These are phyloP conservation scores for Colletotrichum endophyticum DNA, from an alignment of 2,329 filamentous ascomycete species.

Conservation along the genomic window DNA sequence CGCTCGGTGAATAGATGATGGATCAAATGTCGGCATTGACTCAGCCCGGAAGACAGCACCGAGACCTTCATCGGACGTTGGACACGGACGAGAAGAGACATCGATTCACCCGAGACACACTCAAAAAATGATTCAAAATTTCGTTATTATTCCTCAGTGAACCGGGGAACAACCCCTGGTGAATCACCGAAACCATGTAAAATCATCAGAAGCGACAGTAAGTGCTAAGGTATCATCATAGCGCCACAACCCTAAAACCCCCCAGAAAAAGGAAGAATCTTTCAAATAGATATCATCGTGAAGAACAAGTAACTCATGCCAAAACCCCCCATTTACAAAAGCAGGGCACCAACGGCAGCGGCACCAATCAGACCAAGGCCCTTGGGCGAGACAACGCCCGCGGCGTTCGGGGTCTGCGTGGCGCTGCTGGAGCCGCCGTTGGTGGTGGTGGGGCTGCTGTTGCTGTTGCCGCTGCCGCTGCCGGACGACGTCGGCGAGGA, in stretches of 20 bases:
- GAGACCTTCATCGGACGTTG: no score
- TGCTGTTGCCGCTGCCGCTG: neutral
- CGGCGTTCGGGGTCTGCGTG: constrained; percentile 12
- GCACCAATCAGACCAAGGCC: constrained; percentile 14
- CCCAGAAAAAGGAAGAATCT: neutral
- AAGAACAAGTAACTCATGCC: neutral
- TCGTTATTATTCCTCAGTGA: neutral
- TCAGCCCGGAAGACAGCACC: neutral
- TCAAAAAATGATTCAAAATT: neutral
- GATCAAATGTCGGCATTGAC: neutral
- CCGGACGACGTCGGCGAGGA: constrained; percentile 10
- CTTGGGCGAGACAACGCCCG: neutral
- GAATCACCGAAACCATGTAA: neutral
- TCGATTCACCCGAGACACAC: no score
- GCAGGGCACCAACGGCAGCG: constrained; percentile 9
- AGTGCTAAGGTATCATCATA: neutral
- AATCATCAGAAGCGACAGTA: constrained; percentile 8
- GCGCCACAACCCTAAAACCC: neutral
- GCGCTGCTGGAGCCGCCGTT: neutral
- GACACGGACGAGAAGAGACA: no score
- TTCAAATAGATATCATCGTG: neutral
- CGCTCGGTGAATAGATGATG: neutral
- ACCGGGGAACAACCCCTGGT: neutral
- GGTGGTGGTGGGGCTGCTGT: neutral
- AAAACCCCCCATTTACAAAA: neutral